Evolutionary conservation across 176 grass and related monocot species (phyloP).

Genomic region (Typha latifolia): DNA sequence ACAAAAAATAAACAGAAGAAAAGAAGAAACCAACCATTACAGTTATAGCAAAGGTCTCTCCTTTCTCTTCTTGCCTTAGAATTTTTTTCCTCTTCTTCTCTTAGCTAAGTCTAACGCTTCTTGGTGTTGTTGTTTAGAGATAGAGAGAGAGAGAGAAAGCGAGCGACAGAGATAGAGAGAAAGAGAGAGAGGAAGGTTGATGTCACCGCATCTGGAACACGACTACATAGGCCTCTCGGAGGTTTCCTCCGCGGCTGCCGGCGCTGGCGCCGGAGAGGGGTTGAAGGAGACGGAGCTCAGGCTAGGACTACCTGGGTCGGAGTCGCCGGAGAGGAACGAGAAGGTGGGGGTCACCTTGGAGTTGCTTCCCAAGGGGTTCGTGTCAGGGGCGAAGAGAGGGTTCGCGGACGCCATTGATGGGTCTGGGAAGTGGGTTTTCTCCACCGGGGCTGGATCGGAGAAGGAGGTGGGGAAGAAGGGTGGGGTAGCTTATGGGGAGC

Average conservation of each 20-base stretch:
- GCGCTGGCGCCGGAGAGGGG: slow-evolving; percentile 22
- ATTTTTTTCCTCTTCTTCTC: too few relatives aligned
- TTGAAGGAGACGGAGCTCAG: slow-evolving; percentile 56
- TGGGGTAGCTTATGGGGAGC: not conserved
- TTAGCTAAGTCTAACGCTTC: too few relatives aligned
- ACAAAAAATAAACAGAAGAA: too few relatives aligned
- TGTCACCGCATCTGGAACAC: slow-evolving; percentile 53
- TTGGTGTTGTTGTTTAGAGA: too few relatives aligned
- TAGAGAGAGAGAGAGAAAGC: too few relatives aligned
- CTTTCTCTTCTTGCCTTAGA: too few relatives aligned
- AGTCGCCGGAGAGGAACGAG: slow-evolving; percentile 14
- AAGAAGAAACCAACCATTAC: too few relatives aligned
- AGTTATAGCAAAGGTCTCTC: too few relatives aligned
- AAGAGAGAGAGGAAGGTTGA: not conserved
- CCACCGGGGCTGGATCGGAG: slow-evolving; percentile 14
- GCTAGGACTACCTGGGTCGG: slow-evolving; percentile 52
- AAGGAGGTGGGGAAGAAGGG: slow-evolving; percentile 26
- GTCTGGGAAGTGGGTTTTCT: slow-evolving; percentile 25
- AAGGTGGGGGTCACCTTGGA: slow-evolving; percentile 35
- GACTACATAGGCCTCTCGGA: slow-evolving; percentile 51
- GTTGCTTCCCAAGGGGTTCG: slow-evolving; percentile 39
- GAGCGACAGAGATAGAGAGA: too few relatives aligned
- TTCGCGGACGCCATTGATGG: slow-evolving; percentile 48
- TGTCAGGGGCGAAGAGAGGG: slow-evolving; percentile 55
- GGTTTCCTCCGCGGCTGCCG: slow-evolving; percentile 20